Percentiles rank a stretch among this genome's conserved stretches.
Conservation (phyloP, 495 filamentous ascomycete genomes). For the Aspergillus sparsus region DNA sequence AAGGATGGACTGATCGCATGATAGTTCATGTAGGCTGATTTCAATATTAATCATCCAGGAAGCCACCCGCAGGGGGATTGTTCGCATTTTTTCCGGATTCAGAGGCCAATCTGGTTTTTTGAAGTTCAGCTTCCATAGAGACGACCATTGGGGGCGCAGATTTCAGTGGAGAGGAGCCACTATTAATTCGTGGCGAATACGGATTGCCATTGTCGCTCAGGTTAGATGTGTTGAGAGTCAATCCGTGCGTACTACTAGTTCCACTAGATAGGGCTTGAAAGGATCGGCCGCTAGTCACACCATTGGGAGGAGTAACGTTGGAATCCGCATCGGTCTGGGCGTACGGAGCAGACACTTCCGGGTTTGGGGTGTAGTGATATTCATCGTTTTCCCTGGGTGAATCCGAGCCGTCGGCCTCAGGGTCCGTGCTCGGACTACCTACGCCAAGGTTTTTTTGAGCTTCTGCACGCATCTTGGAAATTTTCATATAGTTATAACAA, state of each 20-base stretch:
- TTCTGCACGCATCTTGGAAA: conserved; percentile 80
- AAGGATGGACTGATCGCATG: not conserved
- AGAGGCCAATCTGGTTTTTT: conserved; percentile 21
- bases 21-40: not conserved
- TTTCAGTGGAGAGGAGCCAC: conserved; percentile 31
- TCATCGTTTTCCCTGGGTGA: conserved; percentile 29
- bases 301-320: conserved; percentile 31
- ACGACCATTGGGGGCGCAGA: conserved; percentile 40
- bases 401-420: conserved; percentile 37
- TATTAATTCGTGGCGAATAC: conserved; percentile 17
- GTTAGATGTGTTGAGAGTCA: conserved; percentile 38
- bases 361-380: conserved; percentile 32
- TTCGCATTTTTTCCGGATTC: conserved; percentile 26
- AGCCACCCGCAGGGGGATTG: conserved; percentile 22
- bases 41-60: conserved; percentile 18
- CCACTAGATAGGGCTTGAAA: conserved; percentile 43
- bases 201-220: conserved; percentile 36
- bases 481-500: conserved; percentile 93
- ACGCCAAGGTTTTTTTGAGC: conserved; percentile 42
- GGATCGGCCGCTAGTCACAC: conserved; percentile 29
- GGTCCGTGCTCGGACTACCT: conserved; percentile 33
- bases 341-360: conserved; percentile 30
- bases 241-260: conserved; percentile 30
- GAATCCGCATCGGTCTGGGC: conserved; percentile 33
- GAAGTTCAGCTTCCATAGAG: conserved; percentile 33